Percentiles rank a stretch among this genome's conserved stretches.
Evolutionary conservation across 441 rosid species (phyloP).

Genomic region (Francoa sonchifolia): DNA sequence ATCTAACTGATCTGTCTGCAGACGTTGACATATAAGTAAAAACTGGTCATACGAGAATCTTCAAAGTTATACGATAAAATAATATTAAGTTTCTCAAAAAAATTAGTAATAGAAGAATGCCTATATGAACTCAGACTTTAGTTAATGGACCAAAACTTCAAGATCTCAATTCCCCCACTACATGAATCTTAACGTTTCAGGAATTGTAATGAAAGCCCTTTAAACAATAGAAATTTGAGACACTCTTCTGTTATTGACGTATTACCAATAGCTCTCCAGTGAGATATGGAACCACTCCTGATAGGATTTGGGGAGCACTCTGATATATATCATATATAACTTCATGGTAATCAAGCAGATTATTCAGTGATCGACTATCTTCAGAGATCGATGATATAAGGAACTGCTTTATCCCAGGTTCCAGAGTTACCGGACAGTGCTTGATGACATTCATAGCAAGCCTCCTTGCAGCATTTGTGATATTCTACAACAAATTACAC

Average conservation of each 20-base stretch:
- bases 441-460: constrained; percentile 92
- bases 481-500: constrained; percentile 46
- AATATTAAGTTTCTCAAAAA: constrained; percentile 1
- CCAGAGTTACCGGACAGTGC: constrained; percentile 81
- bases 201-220: too few species aligned
- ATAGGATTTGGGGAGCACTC: constrained; percentile 81
- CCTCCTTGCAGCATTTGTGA: constrained; percentile 58
- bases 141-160: too few species aligned
- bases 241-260: constrained; percentile 9
- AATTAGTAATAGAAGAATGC: too few species aligned
- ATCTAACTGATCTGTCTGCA: constrained; percentile 88
- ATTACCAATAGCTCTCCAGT: constrained; percentile 98
- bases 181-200: too few species aligned
- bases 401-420: constrained; percentile 79
- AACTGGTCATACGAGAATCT: not conserved
- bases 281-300: constrained; percentile 85
- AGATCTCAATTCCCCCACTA: too few species aligned
- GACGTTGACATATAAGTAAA: constrained; percentile 12
- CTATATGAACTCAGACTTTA: not conserved
- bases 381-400: constrained; percentile 87
- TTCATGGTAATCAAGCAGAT: constrained; percentile 77
- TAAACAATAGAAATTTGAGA: constrained; percentile 8
- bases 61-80: constrained; percentile 5
- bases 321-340: constrained; percentile 75
- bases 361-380: constrained; percentile 44